A percentile compares a stretch with the other conserved stretches of the same genome.
These are phyloP conservation scores for Trichoderma semiorbis DNA, from an alignment of 2,329 filamentous ascomycete species.

Conservation along the genomic window DNA sequence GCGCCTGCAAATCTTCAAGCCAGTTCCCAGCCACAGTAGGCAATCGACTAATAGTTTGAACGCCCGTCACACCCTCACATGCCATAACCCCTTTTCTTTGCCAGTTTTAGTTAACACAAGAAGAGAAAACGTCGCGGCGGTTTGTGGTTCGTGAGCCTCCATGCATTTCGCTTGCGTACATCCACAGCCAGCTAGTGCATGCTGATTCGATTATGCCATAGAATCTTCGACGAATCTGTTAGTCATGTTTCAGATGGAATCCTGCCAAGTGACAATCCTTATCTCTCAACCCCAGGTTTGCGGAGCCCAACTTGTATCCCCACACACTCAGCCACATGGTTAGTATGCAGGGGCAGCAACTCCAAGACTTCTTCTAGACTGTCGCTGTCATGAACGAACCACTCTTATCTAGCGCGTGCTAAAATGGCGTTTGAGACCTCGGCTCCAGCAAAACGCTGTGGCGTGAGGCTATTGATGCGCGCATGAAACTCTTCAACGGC, in stretches of 20 bases:
- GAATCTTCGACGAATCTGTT: not conserved
- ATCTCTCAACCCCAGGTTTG: slow-evolving; percentile 14
- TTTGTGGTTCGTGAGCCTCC: not conserved
- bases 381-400: not conserved
- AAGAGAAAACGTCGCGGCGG: not conserved
- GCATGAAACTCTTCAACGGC: not conserved
- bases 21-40: not conserved
- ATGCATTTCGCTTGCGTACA: not conserved
- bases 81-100: not conserved
- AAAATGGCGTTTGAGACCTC: not conserved
- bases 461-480: not conserved
- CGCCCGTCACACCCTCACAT: not conserved
- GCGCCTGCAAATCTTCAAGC: not conserved
- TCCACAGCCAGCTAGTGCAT: not conserved
- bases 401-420: not conserved
- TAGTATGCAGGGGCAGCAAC: not conserved
- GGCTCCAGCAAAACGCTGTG: not conserved
- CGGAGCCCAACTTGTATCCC: not conserved
- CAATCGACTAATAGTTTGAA: not conserved
- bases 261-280: not conserved
- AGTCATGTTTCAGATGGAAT: not conserved
- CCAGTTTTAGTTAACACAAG: not conserved
- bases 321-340: not conserved
- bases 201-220: not conserved
- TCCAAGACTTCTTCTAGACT: not conserved